Percentiles rank a stretch among this genome's conserved stretches.
phyloP scores from a whole-genome alignment of 2,329 filamentous ascomycete genomes.

The Clonostachys solani region DNA sequence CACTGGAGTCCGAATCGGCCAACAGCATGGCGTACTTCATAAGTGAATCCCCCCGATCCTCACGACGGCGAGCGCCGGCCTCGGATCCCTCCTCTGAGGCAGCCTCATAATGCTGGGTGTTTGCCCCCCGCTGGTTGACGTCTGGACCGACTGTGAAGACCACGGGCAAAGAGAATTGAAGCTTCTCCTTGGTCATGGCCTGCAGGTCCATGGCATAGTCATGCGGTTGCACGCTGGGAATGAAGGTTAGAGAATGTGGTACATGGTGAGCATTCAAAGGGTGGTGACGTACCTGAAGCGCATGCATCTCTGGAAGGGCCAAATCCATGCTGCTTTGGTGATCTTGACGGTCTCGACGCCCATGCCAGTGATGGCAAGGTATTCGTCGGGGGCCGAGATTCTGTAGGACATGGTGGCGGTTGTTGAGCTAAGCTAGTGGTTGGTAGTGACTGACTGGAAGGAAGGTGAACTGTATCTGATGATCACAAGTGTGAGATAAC shows the following conservation, averaged over 20 bases:
- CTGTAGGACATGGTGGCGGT: constrained; percentile 53
- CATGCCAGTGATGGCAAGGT: constrained; percentile 82
- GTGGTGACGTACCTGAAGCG: constrained; percentile 34
- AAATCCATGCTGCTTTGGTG: constrained; percentile 71
- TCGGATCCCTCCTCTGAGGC: constrained; percentile 2
- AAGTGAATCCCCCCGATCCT: constrained; percentile 58
- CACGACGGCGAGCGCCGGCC: constrained; percentile 13
- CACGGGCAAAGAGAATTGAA: constrained; percentile 76
- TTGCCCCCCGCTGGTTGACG: constrained; percentile 52
- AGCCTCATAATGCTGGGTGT: constrained; percentile 5
- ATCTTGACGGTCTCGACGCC: constrained; percentile 71
- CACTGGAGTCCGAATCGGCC: constrained; percentile 58
- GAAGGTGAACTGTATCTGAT: background rate
- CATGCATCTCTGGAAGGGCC: constrained; percentile 64
- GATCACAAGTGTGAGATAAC: background rate
- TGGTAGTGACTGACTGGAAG: background rate
- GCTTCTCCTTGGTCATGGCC: constrained; percentile 86
- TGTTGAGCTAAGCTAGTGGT: constrained; percentile 1
- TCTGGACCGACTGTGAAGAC: constrained; percentile 85
- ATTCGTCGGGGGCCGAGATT: constrained; percentile 73
- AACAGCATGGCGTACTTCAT: constrained; percentile 81
- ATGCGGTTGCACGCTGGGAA: constrained; percentile 58
- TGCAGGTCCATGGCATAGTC: constrained; percentile 81
- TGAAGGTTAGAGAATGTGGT: background rate
- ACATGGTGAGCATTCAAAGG: no score